Conservation (phyloP, 2,329 filamentous ascomycete species). For the Penicillium thymicola region DNA sequence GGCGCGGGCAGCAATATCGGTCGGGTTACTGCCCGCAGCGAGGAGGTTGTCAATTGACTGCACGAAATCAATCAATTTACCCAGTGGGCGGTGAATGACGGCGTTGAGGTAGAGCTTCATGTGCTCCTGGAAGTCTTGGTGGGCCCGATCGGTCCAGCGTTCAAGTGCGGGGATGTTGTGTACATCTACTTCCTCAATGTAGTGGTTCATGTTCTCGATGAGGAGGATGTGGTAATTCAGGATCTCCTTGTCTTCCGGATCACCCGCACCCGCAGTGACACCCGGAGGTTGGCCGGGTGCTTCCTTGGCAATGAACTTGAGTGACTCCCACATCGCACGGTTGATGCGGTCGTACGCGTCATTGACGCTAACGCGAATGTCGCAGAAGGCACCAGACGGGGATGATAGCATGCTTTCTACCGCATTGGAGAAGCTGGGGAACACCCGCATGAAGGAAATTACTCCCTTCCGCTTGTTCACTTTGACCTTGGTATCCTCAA, state of each 20-base stretch:
- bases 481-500: constrained; percentile 98
- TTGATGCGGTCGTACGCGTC: constrained; percentile 84
- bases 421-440: constrained; percentile 77
- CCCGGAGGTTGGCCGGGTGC: constrained; percentile 56
- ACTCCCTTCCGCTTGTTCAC: constrained; percentile 98
- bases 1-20: constrained; percentile 71
- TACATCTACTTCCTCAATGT: constrained; percentile 83
- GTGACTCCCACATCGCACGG: constrained; percentile 93
- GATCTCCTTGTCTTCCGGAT: constrained; percentile 89
- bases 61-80: constrained; percentile 85
- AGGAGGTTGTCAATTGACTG: constrained; percentile 78
- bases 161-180: constrained; percentile 71
- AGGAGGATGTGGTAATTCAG: constrained; percentile 96
- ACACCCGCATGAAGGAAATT: constrained; percentile 90
- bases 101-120: constrained; percentile 82
- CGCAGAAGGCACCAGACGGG: constrained; percentile 53
- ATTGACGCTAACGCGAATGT: constrained; percentile 75
- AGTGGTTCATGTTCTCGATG: constrained; percentile 99
- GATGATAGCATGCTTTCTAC: constrained; percentile 78
- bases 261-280: constrained; percentile 50
- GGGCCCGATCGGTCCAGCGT: constrained; percentile 76
- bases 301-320: constrained; percentile 87
- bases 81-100: constrained; percentile 83
- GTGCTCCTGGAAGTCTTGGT: constrained; percentile 78
- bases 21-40: constrained; percentile 54